Percentiles rank a stretch among this genome's conserved stretches.
phyloP scores from a whole-genome alignment of 2,329 filamentous ascomycete genomes.

The Trichoderma guizhouense region DNA sequence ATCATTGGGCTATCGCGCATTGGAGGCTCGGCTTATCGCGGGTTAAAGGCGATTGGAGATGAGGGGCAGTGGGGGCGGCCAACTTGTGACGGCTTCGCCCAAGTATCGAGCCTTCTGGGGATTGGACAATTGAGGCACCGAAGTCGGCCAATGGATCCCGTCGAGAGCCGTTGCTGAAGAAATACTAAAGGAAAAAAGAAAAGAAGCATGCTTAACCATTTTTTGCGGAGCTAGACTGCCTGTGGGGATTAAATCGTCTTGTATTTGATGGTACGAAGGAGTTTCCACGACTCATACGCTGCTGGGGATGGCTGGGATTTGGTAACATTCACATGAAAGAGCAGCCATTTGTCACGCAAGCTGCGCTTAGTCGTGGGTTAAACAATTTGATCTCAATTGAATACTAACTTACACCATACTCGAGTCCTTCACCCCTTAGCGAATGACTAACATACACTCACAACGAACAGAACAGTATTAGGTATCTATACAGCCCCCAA shows the following conservation, averaged over 20 bases:
- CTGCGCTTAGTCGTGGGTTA: neutral
- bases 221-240: neutral
- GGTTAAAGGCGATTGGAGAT: constrained; percentile 18
- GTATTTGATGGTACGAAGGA: neutral
- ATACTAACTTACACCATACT: neutral
- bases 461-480: constrained; percentile 5
- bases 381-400: neutral
- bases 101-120: neutral
- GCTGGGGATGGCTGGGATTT: neutral
- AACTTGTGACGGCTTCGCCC: neutral
- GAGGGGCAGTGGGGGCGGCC: constrained; percentile 9
- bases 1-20: neutral
- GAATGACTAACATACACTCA: neutral
- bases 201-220: neutral
- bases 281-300: neutral
- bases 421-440: neutral
- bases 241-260: neutral
- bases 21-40: constrained; percentile 19
- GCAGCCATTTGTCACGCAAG: neutral
- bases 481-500: neutral
- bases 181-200: neutral
- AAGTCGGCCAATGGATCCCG: neutral
- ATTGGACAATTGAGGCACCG: constrained; percentile 2
- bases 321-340: neutral
- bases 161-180: neutral